A percentile compares a stretch with the other conserved stretches of the same genome.
Evolutionary conservation across 2,329 filamentous ascomycete genomes (phyloP).

Genomic region (Penicillium sp.): DNA sequence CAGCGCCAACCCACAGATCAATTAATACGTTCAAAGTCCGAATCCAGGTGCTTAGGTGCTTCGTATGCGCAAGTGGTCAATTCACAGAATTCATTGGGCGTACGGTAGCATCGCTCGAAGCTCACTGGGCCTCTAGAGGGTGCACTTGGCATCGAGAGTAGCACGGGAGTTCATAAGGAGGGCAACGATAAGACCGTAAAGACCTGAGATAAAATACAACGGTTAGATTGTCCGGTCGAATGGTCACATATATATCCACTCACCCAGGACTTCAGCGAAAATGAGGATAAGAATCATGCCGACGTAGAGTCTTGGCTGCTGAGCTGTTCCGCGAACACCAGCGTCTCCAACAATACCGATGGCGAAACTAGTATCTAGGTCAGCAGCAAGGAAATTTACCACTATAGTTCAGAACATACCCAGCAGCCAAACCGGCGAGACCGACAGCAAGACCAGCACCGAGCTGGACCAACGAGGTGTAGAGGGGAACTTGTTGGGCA

Average conservation of each 20-base stretch:
- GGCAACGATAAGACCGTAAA: slow-evolving; percentile 98
- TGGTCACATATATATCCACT: slow-evolving; percentile 39
- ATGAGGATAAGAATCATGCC: slow-evolving; percentile 99
- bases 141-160: slow-evolving; percentile 63
- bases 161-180: slow-evolving; percentile 99
- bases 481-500: slow-evolving; percentile 73
- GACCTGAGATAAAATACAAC: slow-evolving; percentile 63
- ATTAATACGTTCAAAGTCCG: slow-evolving; percentile 10
- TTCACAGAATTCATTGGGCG: slow-evolving; percentile 16
- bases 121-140: background rate
- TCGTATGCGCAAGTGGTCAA: slow-evolving; percentile 12
- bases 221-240: background rate
- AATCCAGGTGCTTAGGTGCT: slow-evolving; percentile 8
- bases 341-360: slow-evolving; percentile 78
- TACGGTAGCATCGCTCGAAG: slow-evolving; percentile 17
- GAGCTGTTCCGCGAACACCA: slow-evolving; percentile 57
- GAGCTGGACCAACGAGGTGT: slow-evolving; percentile 83
- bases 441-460: slow-evolving; percentile 82
- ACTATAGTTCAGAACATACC: slow-evolving; percentile 40
- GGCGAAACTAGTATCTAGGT: slow-evolving; percentile 63
- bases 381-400: background rate
- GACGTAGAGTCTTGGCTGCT: slow-evolving; percentile 73
- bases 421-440: slow-evolving; percentile 80
- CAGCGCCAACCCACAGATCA: slow-evolving; percentile 10
- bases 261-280: slow-evolving; percentile 98